Conservation (phyloP, 148 eudicot genomes). For the Rhododendron henanense region DNA sequence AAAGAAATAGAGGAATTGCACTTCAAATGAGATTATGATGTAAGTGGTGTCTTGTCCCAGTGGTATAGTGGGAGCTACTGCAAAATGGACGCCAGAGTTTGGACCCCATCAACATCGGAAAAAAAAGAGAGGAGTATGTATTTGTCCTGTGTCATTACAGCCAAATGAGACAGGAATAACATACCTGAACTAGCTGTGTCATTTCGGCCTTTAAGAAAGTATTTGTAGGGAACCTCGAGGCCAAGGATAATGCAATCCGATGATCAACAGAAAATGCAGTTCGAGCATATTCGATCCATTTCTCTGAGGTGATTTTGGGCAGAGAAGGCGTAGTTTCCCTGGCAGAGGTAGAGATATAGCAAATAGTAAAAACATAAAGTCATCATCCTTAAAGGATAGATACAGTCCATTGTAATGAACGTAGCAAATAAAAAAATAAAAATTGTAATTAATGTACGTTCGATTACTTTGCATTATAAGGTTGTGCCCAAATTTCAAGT, state of each 20-base stretch:
- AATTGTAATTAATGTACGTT: not conserved
- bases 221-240: constrained; percentile 88
- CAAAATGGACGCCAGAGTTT: not conserved
- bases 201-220: constrained; percentile 71
- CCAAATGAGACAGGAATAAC: constrained; percentile 8
- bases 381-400: not conserved
- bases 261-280: constrained; percentile 98
- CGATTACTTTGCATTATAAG: constrained; percentile 67
- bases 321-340: constrained; percentile 71
- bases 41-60: not conserved
- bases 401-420: not conserved
- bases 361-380: not conserved
- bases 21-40: constrained; percentile 8
- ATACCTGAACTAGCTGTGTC: constrained; percentile 85
- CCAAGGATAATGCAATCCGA: constrained; percentile 74
- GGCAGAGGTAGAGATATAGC: constrained; percentile 13
- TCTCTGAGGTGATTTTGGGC: constrained; percentile 76
- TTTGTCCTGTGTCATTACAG: not conserved
- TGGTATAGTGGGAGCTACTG: not conserved
- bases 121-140: not conserved
- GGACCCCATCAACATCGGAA: not conserved
- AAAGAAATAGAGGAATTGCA: not conserved
- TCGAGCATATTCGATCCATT: constrained; percentile 87
- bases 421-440: not conserved
- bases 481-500: constrained; percentile 99